Evolutionary conservation across 495 filamentous ascomycete genomes (phyloP).

Genomic region (Hypoxylon perforatum): DNA sequence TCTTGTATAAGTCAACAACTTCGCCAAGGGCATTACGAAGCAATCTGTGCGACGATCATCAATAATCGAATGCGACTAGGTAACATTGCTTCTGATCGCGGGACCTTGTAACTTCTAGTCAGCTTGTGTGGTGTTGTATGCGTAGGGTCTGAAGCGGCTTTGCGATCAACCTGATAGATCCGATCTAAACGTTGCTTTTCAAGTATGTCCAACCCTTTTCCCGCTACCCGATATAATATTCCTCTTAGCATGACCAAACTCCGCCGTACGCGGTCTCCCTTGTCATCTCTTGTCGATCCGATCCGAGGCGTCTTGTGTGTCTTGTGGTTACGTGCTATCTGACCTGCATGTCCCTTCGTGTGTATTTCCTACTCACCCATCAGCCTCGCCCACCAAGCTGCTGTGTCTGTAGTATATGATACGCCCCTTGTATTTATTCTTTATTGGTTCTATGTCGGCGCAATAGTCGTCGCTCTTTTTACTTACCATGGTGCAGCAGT

Average conservation of each 20-base stretch:
- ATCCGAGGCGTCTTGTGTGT: not conserved
- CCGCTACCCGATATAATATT: too few relatives aligned
- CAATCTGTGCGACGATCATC: conserved; percentile 8
- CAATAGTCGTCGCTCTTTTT: not conserved
- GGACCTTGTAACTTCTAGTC: not conserved
- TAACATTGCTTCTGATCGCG: conserved; percentile 17
- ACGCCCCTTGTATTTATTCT: not conserved
- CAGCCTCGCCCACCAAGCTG: not conserved
- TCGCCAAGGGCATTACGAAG: conserved; percentile 17
- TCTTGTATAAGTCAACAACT: conserved; percentile 11
- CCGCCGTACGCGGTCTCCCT: too few relatives aligned
- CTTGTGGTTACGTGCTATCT: not conserved
- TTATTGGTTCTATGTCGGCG: not conserved
- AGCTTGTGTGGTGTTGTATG: too few relatives aligned
- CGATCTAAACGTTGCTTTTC: too few relatives aligned
- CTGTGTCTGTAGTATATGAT: conserved; percentile 5
- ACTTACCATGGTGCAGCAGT: conserved; percentile 38
- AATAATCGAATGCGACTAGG: conserved; percentile 6
- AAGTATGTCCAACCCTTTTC: too few relatives aligned
- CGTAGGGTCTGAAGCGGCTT: too few relatives aligned
- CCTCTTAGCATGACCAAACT: too few relatives aligned
- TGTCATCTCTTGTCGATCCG: too few relatives aligned
- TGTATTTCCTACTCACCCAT: not conserved
- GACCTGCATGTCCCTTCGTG: conserved; percentile 4
- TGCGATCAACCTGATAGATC: too few relatives aligned